Evolutionary conservation across 352 stramenopile genomes (phyloP), one percentile per base, ranked within the genome.

Genomic region (Thraustochytrium sp.): DNA sequence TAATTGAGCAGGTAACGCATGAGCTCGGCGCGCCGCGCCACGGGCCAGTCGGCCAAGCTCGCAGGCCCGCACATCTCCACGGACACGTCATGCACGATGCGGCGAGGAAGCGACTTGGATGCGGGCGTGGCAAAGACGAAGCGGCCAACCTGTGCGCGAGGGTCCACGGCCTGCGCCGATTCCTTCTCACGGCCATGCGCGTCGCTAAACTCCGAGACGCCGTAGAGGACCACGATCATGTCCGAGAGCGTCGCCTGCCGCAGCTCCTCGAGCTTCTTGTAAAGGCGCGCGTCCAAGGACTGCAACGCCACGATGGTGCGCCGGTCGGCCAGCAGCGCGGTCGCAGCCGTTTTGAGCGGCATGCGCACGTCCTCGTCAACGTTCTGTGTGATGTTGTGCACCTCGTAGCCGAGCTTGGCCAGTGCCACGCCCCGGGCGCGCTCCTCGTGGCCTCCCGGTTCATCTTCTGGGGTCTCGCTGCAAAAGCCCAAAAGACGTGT

Each of bases 1-100:
- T 80, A 80, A 34, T 80, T 80, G 0, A 80, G 68, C 42, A 80
- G 18, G 37, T 65, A 80, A 26, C 68, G 68, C 48, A 80, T 61
- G 4, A 72, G 5, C 4, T 11, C 4, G 8, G 68, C 40, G 18
- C 31, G 68, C 13, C 63, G 34, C 5, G 8, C n/a, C n/a, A n/a
- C 23, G 0, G 11, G 16, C 62, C 36, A 51, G 3, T 53, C 3
- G n/a, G 8, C 4, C 11, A 26, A 8, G 13, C 13, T 54, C 13
- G 40, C 37, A 9, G 62, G 37, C 26, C 62, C 62, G 37, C 38
- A 75, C 11, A 53, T 53, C 0, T 37, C 11, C 5, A 51, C 62
- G 16, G 38, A 13, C 5, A 75, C 62, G 16, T 31, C 21, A 3
- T 53, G 11, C 16, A 51, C 11, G 1, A 75, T 13, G 23, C 38